Evolutionary conservation across 1,284 basidiomycete genomes (phyloP).

Genomic region (Malassezia slooffiae): DNA sequence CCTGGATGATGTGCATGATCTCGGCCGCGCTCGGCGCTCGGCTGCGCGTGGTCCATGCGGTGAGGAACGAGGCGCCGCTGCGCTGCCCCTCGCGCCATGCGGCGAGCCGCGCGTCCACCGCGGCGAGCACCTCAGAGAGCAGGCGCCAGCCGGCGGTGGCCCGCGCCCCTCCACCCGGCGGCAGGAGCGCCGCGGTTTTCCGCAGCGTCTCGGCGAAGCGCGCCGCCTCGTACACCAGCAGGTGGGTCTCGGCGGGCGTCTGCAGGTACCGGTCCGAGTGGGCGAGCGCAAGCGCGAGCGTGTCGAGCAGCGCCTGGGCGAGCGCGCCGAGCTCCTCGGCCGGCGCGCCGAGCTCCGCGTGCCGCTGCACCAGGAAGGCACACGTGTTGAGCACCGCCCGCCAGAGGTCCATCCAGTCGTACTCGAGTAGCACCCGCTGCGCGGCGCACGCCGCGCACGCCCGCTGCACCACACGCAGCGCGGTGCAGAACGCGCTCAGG

Average conservation of each 20-base stretch:
- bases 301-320: slow-evolving; percentile 23
- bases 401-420: slow-evolving; percentile 36
- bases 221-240: slow-evolving; percentile 32
- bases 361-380: slow-evolving; percentile 22
- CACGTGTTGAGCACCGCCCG: slow-evolving; percentile 23
- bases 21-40: slow-evolving; percentile 18
- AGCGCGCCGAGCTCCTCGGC: slow-evolving; percentile 17
- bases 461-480: slow-evolving; percentile 26
- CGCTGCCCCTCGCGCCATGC: slow-evolving; percentile 17
- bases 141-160: slow-evolving; percentile 17
- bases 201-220: slow-evolving; percentile 19
- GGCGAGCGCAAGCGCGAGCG: slow-evolving; percentile 22
- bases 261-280: slow-evolving; percentile 24
- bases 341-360: slow-evolving; percentile 15
- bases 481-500: slow-evolving; percentile 20
- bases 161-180: not conserved
- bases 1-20: slow-evolving; percentile 24
- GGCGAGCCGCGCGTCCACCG: slow-evolving; percentile 21
- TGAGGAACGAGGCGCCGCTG: slow-evolving; percentile 1
- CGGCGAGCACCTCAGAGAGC: slow-evolving; percentile 19
- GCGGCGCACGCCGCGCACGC: slow-evolving; percentile 22
- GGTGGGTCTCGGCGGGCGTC: slow-evolving; percentile 23
- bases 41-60: slow-evolving; percentile 9
- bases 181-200: slow-evolving; percentile 5
- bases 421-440: slow-evolving; percentile 25